These are phyloP conservation scores for Leccinum longicurvipes DNA, from an alignment of 768 basidiomycete genomes.

Conservation along the genomic window DNA sequence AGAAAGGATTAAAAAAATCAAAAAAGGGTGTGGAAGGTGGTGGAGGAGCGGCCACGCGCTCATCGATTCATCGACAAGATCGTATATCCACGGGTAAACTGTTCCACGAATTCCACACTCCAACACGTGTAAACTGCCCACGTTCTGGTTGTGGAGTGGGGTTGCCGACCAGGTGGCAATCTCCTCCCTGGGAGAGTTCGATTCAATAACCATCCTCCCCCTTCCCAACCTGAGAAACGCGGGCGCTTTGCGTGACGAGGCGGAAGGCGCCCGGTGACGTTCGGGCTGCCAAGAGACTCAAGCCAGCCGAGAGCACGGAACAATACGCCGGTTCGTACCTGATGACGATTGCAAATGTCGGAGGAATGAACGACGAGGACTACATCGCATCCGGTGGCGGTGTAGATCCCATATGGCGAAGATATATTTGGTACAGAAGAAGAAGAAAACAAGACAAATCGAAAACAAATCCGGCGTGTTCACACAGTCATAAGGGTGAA, in stretches of 20 bases:
- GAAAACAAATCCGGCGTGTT: background rate
- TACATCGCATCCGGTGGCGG: background rate
- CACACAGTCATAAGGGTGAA: background rate
- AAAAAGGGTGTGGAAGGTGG: background rate
- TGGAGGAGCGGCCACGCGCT: background rate
- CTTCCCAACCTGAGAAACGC: background rate
- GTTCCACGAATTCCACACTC: background rate
- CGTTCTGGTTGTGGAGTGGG: background rate
- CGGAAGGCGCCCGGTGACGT: background rate
- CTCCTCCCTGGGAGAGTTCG: background rate
- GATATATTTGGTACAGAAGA: background rate
- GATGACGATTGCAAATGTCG: background rate
- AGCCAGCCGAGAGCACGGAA: slow-evolving; percentile 9
- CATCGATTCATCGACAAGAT: background rate
- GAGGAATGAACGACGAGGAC: background rate
- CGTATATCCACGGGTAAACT: slow-evolving; percentile 2
- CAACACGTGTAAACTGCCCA: background rate
- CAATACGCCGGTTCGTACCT: slow-evolving; percentile 4
- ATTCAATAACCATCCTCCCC: background rate
- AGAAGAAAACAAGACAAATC: background rate
- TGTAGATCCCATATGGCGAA: background rate
- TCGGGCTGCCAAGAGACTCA: slow-evolving; percentile 2
- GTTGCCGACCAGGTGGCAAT: background rate
- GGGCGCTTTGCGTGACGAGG: background rate
- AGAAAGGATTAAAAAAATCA: background rate